Base-by-base conservation (phyloP, 2,329 filamentous ascomycete species). In the Lachnellula cervina region DNA sequence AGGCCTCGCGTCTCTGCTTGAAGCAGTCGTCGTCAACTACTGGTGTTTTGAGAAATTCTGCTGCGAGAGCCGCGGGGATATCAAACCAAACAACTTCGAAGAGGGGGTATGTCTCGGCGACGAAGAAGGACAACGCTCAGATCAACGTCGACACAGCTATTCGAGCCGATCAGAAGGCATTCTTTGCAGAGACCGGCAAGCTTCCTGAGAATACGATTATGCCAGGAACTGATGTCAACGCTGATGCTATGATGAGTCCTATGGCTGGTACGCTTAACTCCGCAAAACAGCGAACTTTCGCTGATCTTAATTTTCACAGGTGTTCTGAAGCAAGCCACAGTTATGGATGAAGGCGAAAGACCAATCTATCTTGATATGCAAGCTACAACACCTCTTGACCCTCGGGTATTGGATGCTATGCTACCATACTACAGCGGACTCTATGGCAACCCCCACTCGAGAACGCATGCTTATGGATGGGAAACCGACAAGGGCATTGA, bases 351-450 rank as follows among this genome's bases (percentile, higher is more conserved):
- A 73, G 94, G 94, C 56, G 87, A 89, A 59, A 81, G 94, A 57
- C 94, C 94, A 40, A 97, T 99, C 70, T 99, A 99, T 68, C 86
- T 99, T 52, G 94, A 99, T 70, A 96, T 96, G 87, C 94, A 99
- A 75, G 90, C 94, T 37, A 99, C 94, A 1, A 99, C 94, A 0
- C 94, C 94, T 17, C 85, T 94, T 57, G 94, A 99, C 67, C 94
- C 94, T 23, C 84, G 94, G 62, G 94, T 99, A 34, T 81, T 99
- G 46, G 94, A 99, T 72, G 88, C 90, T 54, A 99, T 99, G 94
- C 81, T 99, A 43, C 94, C 94, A 0, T 99, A 84, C 74, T 91
- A 92, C 71, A 93, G 92, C 37, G 91, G 92, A 60, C 82, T 95
- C 49, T 99, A 96, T 70, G 94, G 94, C 64, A 99, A 99, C 73